Base-by-base conservation (phyloP, 164 flowering plant genomes). In the Sedum album region DNA sequence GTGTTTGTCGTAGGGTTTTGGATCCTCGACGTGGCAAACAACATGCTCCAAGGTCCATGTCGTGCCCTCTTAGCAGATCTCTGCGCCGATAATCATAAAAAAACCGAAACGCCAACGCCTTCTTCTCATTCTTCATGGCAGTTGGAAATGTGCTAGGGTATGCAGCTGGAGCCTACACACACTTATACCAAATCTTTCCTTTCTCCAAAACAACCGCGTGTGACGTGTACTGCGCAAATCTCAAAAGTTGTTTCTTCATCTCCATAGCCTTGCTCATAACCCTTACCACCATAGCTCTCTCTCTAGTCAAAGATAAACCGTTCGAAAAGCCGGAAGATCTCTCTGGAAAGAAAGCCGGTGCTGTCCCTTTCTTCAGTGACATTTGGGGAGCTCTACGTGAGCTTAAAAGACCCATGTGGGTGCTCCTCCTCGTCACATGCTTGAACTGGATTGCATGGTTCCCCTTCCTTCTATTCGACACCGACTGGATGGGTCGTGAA, bases 371-470 rank as follows among this genome's bases (percentile, higher is more conserved):
- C 67, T 70, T 81, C 41, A 75, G 79, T 15, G 81, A 90, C 38
- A 69, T 88, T 2, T 9, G 70, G 1, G 68, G 39, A 1, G 90
- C 92, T 1, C 42, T 90, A 28, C 76, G 71, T 68, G 77, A 74
- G 25, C 46, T 90, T 28, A 70, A 79, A 11, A 77, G 71, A 53
- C 83, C 92, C 0, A 88, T 90, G 92, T 74, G 83, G 86, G 64
- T 85, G 0, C 76, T 90, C 14, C 69, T 86, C 13, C 13, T 85
- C 26, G 94, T 90, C 70, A 90, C 96, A 26, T 78, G 81, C 48
- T 76, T 90, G 4, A 90, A 88, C 67, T 88, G 93, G 96, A 69
- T 90, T 28, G 96, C 85, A 3, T 90, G 96, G 96, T 90, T 90
- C 75, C 94, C 94, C 0, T 90, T 87, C 74, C 51, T 88, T 61